Conservation (phyloP, 2,329 filamentous ascomycete genomes). For the Scedosporium boydii region DNA sequence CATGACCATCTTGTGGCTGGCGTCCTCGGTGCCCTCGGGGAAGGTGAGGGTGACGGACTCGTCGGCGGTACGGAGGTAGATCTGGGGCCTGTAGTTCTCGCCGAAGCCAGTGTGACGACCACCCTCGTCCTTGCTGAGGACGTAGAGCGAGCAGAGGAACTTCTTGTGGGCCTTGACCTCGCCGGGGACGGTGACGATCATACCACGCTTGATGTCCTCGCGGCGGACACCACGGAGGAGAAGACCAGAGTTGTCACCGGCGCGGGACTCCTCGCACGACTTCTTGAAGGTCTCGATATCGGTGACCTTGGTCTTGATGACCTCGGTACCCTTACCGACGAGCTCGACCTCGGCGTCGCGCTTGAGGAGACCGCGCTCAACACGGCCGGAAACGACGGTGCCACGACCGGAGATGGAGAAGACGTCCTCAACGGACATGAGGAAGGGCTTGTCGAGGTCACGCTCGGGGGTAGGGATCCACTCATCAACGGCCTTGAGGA, state of each 20-base stretch:
- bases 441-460: conserved; percentile 95
- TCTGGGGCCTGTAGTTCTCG: conserved; percentile 93
- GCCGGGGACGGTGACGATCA: conserved; percentile 83
- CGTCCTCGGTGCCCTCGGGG: conserved; percentile 73
- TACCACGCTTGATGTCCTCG: conserved; percentile 88
- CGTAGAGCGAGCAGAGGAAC: conserved; percentile 94
- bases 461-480: conserved; percentile 96
- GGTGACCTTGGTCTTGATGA: conserved; percentile 98
- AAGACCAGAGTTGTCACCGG: conserved; percentile 96
- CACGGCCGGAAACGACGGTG: conserved; percentile 92
- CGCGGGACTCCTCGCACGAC: conserved; percentile 91
- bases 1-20: conserved; percentile 75
- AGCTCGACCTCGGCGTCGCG: conserved; percentile 91
- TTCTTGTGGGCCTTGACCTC: conserved; percentile 78
- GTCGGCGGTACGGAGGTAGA: conserved; percentile 90
- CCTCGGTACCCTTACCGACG: conserved; percentile 69
- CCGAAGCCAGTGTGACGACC: conserved; percentile 93
- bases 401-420: conserved; percentile 89
- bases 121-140: conserved; percentile 95
- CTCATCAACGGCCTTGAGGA: conserved; percentile 77
- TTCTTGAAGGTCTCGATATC: conserved; percentile 99
- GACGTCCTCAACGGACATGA: conserved; percentile 95
- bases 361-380: conserved; percentile 92
- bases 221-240: conserved; percentile 92
- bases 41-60: conserved; percentile 70